Evolutionary conservation across 805 yeast species (phyloP), one percentile per base, ranked within the genome.

Genomic region (Hemisphaericaspora nanyangensis): DNA sequence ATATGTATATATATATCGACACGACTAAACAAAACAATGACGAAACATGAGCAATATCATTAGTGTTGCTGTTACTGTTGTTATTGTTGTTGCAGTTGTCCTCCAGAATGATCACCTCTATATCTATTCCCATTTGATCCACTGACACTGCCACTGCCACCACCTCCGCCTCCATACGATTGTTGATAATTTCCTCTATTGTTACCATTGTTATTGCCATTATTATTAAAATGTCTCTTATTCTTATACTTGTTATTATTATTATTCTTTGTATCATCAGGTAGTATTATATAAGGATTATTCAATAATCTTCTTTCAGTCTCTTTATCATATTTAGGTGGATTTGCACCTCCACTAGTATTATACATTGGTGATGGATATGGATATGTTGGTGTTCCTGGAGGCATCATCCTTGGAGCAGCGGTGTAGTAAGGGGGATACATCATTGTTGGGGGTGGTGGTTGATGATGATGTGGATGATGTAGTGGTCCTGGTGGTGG

Each of bases 201-300:
- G 19, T 26, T 31, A 25, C 13, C 13, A 17, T 17, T 8, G 25
- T 24, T 2, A 25, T 25, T 11, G 17, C 25, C 11, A 5, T 17
- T 11, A 25, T 31, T 31, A 25, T 17, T 22, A 12, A 22, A 22
- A 8, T 22, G 26, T 29, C 16, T 12, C 20, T 33, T 32, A 12
- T 26, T 28, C 29, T 40, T 42, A 32, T 44, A 34, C 17, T 37
- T 26, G 11, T 29, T 45, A n/a, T n/a, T n/a, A n/a, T n/a, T n/a
- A n/a, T n/a, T n/a, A 22, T 8, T 12, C 11, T 22, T 22, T 22
- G 26, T 12, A 31, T 48, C 45, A 31, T 53, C 58, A 4, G 61
- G 63, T 19, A 56, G 43, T 25, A 58, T 56, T 13, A 56, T 56
- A 42, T 55, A 56, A 3, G 61, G 61, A 29, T 58, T 58, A 44